Conservation (phyloP, 2,329 filamentous ascomycete genomes). For the Penicillium sp. region DNA sequence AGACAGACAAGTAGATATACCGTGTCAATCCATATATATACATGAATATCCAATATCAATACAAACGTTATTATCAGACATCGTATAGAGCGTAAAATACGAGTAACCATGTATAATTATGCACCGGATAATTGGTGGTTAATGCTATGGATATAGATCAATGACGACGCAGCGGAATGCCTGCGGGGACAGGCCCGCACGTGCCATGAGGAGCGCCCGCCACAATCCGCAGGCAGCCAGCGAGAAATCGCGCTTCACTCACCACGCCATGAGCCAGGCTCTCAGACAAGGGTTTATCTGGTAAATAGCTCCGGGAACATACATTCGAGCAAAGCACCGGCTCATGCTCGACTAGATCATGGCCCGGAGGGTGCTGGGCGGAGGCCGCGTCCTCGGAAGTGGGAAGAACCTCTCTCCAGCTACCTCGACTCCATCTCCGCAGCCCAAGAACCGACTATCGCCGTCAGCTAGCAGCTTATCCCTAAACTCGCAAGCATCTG, state of each 20-base stretch:
- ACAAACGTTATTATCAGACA: too few relatives aligned
- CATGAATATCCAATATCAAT: background rate
- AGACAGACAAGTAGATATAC: background rate
- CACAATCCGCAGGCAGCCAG: slow-evolving; percentile 4
- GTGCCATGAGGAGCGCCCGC: slow-evolving; percentile 11
- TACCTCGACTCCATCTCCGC: slow-evolving; percentile 40
- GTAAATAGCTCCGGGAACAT: background rate
- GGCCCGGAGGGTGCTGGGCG: slow-evolving; percentile 83
- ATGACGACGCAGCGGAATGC: too few relatives aligned
- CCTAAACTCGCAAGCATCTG: slow-evolving; percentile 69
- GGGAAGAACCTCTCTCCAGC: slow-evolving; percentile 75
- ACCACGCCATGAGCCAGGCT: background rate
- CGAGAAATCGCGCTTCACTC: background rate
- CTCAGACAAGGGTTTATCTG: background rate
- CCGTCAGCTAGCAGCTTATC: slow-evolving; percentile 72
- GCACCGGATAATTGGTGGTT: too few relatives aligned
- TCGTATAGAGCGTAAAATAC: too few relatives aligned
- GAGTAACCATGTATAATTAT: too few relatives aligned
- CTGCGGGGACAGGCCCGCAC: slow-evolving; percentile 10
- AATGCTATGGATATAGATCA: too few relatives aligned
- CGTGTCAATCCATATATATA: background rate
- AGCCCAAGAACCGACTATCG: slow-evolving; percentile 47
- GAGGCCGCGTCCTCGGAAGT: slow-evolving; percentile 84
- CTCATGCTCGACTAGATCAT: slow-evolving; percentile 52
- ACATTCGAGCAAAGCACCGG: slow-evolving; percentile 13